Percentiles rank a stretch among this genome's conserved stretches.
Evolutionary conservation across 495 filamentous ascomycete genomes (phyloP).

Genomic region (Cercophora samala): DNA sequence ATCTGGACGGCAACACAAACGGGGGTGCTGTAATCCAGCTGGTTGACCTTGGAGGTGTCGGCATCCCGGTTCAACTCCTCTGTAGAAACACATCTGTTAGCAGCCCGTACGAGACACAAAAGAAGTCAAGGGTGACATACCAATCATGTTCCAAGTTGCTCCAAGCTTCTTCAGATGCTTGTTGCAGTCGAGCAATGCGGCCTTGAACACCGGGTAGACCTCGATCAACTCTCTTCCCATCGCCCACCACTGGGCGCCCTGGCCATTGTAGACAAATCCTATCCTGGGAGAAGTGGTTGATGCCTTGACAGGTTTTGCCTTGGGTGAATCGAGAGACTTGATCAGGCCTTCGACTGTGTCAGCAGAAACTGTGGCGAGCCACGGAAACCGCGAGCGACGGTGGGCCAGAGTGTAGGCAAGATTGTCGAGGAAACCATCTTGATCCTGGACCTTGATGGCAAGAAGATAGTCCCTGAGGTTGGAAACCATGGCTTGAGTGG

Average conservation of each 20-base stretch:
- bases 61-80: slow-evolving; percentile 32
- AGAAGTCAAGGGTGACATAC: not conserved
- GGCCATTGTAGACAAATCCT: slow-evolving; percentile 43
- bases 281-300: slow-evolving; percentile 13
- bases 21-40: slow-evolving; percentile 40
- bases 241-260: slow-evolving; percentile 52
- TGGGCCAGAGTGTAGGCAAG: slow-evolving; percentile 36
- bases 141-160: slow-evolving; percentile 25
- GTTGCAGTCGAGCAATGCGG: slow-evolving; percentile 30
- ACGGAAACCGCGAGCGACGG: slow-evolving; percentile 34
- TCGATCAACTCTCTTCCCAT: slow-evolving; percentile 52
- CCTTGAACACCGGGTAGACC: slow-evolving; percentile 32
- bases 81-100: not conserved
- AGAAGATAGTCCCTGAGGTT: slow-evolving; percentile 25
- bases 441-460: slow-evolving; percentile 6
- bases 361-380: slow-evolving; percentile 20
- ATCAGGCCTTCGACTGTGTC: slow-evolving; percentile 17
- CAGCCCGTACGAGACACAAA: not conserved
- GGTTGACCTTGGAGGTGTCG: slow-evolving; percentile 24
- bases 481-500: slow-evolving; percentile 20
- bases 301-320: slow-evolving; percentile 20
- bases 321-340: slow-evolving; percentile 23
- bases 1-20: slow-evolving; percentile 51
- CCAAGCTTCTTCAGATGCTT: slow-evolving; percentile 34
- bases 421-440: slow-evolving; percentile 29